Evolutionary conservation across 2,329 filamentous ascomycete genomes (phyloP).

Genomic region (Pezicula carpinea): DNA sequence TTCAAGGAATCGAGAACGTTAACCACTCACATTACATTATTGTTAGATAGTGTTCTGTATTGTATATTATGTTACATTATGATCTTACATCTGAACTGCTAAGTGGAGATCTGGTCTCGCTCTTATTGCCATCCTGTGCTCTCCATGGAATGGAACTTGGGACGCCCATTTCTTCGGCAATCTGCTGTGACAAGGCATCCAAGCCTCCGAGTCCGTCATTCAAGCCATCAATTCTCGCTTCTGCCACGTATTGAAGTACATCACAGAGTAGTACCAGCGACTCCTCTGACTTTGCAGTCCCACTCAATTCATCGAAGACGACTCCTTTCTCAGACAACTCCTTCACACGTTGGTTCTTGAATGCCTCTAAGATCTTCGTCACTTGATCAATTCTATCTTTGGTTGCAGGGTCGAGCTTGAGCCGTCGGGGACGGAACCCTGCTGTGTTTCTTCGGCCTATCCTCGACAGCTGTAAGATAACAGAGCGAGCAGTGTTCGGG

Average conservation of each 20-base stretch:
- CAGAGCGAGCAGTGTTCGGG: conserved; percentile 39
- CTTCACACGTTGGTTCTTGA: conserved; percentile 29
- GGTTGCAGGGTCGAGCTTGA: conserved; percentile 34
- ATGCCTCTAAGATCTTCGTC: conserved; percentile 36
- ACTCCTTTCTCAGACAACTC: conserved; percentile 21
- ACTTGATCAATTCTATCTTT: conserved; percentile 40
- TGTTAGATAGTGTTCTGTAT: too few relatives aligned
- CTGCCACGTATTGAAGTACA: conserved; percentile 22
- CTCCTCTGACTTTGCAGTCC: conserved; percentile 25
- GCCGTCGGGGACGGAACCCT: conserved; percentile 28
- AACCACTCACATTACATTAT: neutral
- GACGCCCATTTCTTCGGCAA: conserved; percentile 21
- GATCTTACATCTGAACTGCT: neutral
- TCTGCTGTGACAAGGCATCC: conserved; percentile 1
- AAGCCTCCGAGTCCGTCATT: neutral
- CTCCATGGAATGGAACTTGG: conserved; percentile 17
- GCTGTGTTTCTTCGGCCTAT: conserved; percentile 27
- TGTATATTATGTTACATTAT: neutral
- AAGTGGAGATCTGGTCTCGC: neutral
- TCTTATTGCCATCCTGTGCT: neutral
- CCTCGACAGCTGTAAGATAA: conserved; percentile 44
- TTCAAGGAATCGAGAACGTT: neutral
- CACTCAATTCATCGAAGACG: conserved; percentile 21
- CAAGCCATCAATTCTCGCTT: conserved; percentile 7
- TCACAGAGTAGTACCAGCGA: conserved; percentile 22